These are phyloP conservation scores for Diaporthe sp. DNA, from an alignment of 2,329 filamentous ascomycete species.

Conservation along the genomic window DNA sequence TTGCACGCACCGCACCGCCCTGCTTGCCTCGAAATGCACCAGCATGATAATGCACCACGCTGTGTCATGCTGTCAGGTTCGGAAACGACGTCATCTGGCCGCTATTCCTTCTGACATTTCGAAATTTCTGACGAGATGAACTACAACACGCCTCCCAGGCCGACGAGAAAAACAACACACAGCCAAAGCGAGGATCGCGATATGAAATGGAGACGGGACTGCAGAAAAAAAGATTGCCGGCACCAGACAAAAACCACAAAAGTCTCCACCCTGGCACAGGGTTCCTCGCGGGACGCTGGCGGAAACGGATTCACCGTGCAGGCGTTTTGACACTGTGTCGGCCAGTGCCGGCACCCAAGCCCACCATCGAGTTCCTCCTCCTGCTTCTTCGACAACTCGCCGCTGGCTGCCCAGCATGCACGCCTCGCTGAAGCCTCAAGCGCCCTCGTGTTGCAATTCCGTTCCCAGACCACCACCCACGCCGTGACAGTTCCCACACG, in stretches of 20 bases:
- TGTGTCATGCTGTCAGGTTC: slow-evolving; percentile 5
- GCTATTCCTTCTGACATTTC: not conserved
- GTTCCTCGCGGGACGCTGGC: slow-evolving; percentile 31
- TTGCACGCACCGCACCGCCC: not conserved
- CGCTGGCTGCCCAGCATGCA: slow-evolving; percentile 16
- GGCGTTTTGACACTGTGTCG: slow-evolving; percentile 1
- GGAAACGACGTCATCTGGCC: slow-evolving; percentile 14
- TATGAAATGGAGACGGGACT: slow-evolving; percentile 37
- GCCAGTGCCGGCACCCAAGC: slow-evolving; percentile 10
- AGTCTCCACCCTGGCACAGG: slow-evolving; percentile 18
- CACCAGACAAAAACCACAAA: slow-evolving; percentile 34
- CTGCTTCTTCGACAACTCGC: slow-evolving; percentile 11
- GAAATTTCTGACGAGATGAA: slow-evolving; percentile 13
- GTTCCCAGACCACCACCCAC: not conserved
- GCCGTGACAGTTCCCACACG: slow-evolving; percentile 12
- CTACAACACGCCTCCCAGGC: not conserved
- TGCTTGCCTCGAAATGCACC: not conserved
- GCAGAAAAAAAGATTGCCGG: slow-evolving; percentile 31
- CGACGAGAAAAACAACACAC: slow-evolving; percentile 2
- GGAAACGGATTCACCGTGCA: slow-evolving; percentile 32
- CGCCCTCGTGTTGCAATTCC: slow-evolving; percentile 34
- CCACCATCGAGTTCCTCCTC: slow-evolving; percentile 23
- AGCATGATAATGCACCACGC: not conserved
- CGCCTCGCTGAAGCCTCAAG: slow-evolving; percentile 27
- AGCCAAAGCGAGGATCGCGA: slow-evolving; percentile 37